These are phyloP conservation scores for Leccinum uliginosum DNA, from an alignment of 768 basidiomycete species.

Conservation along the genomic window DNA sequence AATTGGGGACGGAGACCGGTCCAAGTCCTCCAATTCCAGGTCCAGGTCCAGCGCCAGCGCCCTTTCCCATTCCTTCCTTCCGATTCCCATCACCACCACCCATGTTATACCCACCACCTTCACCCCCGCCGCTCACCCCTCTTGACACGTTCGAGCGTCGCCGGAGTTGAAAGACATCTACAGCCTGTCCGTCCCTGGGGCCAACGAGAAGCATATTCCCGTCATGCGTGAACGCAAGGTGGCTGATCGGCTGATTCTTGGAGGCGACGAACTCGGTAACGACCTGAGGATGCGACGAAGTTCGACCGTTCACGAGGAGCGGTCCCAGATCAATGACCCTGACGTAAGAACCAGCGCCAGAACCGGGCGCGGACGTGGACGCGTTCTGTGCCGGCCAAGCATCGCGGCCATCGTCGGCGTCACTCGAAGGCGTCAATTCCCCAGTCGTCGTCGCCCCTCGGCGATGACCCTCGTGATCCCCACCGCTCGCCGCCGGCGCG, in stretches of 20 bases:
- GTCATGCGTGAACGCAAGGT: conserved; percentile 48
- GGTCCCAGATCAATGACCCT: conserved; percentile 53
- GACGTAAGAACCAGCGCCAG: conserved; percentile 41
- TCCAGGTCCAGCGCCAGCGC: conserved; percentile 1
- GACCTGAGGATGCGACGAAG: conserved; percentile 26
- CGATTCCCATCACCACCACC: neutral
- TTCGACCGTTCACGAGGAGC: conserved; percentile 21
- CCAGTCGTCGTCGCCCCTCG: conserved; percentile 11
- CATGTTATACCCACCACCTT: neutral
- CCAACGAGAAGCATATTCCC: conserved; percentile 49
- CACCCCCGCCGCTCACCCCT: conserved; percentile 1
- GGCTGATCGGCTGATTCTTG: conserved; percentile 43
- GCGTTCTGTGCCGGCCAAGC: conserved; percentile 2
- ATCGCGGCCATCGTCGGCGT: conserved; percentile 11
- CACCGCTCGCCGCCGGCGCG: conserved; percentile 45
- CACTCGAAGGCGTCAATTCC: conserved; percentile 10
- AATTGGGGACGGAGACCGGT: neutral
- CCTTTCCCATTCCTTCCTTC: neutral
- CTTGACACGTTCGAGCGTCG: conserved; percentile 22
- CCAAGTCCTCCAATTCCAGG: neutral
- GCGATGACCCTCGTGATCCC: conserved; percentile 14
- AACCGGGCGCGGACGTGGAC: neutral
- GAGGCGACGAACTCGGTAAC: conserved; percentile 49
- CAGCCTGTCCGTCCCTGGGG: conserved; percentile 51
- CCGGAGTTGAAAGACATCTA: conserved; percentile 45